Percentiles rank a stretch among this genome's conserved stretches.
Conservation (phyloP, 306 rosid genomes). For the Corylus avellana region DNA sequence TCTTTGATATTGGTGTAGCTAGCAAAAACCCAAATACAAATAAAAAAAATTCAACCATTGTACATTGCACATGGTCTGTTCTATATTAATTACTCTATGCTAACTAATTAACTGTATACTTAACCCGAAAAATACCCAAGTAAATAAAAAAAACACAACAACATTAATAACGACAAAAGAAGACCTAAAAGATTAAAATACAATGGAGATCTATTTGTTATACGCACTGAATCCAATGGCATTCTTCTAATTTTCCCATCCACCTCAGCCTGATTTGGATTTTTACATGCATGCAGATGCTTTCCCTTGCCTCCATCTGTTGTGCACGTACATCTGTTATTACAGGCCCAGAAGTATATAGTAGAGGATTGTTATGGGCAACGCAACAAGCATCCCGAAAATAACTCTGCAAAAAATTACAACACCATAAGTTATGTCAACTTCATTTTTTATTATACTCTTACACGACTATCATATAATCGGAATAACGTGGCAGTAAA, state of each 20-base stretch:
- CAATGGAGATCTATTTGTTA: slow-evolving; percentile 17
- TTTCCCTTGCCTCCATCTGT: slow-evolving; percentile 5
- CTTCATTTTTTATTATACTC: background rate
- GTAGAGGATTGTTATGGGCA: slow-evolving; percentile 81
- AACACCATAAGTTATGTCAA: background rate
- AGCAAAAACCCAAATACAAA: slow-evolving; percentile 17
- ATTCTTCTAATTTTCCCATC: slow-evolving; percentile 21
- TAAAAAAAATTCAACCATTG: background rate
- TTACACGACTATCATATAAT: too few species aligned
- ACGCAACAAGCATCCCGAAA: slow-evolving; percentile 83
- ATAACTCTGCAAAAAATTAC: slow-evolving; percentile 61
- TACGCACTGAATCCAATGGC: slow-evolving; percentile 47
- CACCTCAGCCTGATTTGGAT: slow-evolving; percentile 46
- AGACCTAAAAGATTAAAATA: slow-evolving; percentile 16
- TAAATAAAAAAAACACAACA: slow-evolving; percentile 6
- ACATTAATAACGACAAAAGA: background rate
- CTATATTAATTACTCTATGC: slow-evolving; percentile 19
- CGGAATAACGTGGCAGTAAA: too few species aligned
- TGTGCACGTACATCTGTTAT: slow-evolving; percentile 35
- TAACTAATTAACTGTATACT: slow-evolving; percentile 18
- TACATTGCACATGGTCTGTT: slow-evolving; percentile 23
- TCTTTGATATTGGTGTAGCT: slow-evolving; percentile 34
- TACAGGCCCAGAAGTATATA: slow-evolving; percentile 75
- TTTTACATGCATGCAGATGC: slow-evolving; percentile 12
- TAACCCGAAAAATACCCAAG: slow-evolving; percentile 16